A percentile compares a stretch with the other conserved stretches of the same genome.
These are phyloP conservation scores for Oidium heveae DNA, from an alignment of 2,329 filamentous ascomycete genomes.

Conservation along the genomic window DNA sequence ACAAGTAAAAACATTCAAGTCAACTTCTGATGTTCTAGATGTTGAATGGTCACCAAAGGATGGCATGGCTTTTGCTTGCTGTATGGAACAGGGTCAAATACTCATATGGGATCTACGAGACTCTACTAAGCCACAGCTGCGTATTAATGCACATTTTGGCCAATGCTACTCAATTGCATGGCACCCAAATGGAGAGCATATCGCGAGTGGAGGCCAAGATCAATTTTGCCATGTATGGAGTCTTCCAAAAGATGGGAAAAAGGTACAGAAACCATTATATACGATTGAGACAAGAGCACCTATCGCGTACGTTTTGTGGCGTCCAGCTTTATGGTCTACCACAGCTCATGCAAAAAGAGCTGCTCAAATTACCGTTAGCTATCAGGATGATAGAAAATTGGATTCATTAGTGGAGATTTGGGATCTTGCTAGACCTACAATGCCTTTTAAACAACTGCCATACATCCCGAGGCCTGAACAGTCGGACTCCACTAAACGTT, in stretches of 20 bases:
- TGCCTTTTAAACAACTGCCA: slow-evolving; percentile 37
- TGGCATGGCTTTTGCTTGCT: slow-evolving; percentile 36
- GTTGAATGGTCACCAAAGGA: slow-evolving; percentile 40
- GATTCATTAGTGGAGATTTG: slow-evolving; percentile 37
- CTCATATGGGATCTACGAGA: slow-evolving; percentile 40
- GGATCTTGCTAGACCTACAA: slow-evolving; percentile 40
- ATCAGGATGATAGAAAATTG: slow-evolving; percentile 31
- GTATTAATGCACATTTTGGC: slow-evolving; percentile 34
- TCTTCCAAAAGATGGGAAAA: slow-evolving; percentile 30
- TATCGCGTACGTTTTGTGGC: slow-evolving; percentile 33
- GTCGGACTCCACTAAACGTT: too few relatives aligned
- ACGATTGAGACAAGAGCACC: slow-evolving; percentile 34
- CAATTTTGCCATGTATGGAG: slow-evolving; percentile 40
- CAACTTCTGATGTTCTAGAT: slow-evolving; percentile 32
- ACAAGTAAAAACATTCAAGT: slow-evolving; percentile 11
- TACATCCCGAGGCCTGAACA: not conserved
- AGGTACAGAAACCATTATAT: slow-evolving; percentile 37
- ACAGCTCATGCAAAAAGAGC: slow-evolving; percentile 32
- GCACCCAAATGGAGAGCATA: slow-evolving; percentile 42
- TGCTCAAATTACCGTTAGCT: slow-evolving; percentile 35
- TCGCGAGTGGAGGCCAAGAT: slow-evolving; percentile 37
- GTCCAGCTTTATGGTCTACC: slow-evolving; percentile 41
- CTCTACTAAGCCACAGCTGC: slow-evolving; percentile 24
- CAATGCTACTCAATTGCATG: slow-evolving; percentile 34
- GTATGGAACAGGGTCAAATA: slow-evolving; percentile 33